Evolutionary conservation across 148 eudicot genomes (phyloP), one percentile per base, ranked within the genome.

Genomic region (Fagopyrum homotropicum): DNA sequence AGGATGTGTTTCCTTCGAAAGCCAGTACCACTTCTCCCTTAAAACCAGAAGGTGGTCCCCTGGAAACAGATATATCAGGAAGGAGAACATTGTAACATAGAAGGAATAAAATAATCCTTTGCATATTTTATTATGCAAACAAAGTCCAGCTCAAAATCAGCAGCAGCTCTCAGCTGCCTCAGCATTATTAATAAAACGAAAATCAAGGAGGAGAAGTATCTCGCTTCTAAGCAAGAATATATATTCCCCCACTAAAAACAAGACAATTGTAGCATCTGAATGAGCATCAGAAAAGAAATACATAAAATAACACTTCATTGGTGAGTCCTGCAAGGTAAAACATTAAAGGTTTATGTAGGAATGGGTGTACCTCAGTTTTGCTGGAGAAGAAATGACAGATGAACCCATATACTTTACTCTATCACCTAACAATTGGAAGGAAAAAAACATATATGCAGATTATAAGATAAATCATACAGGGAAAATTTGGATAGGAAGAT

Each of bases 11-110:
- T 73, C 89, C 98, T 81, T 89, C 90, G 75, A 89, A 95, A 72
- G 89, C 83, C 81, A 95, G 91, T 43, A 90, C 82, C 70, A 95
- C 97, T 84, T 95, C 88, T 40, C 99, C 97, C 74, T 82, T 85
- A 69, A 79, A 82, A 70, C 99, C 97, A 83, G 83, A 83, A 22
- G 86, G 45, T 44, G 98, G 99, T 73, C 97, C 99, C 87, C 97
- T 95, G 84, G 6, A 72, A 72, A 72, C 35, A 72, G 11, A 17
- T 14, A 22, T 66, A 66, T 40, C 17, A 43, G 47, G 43, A 60
- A 19, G 61, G 66, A 60, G 9, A 66, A 66, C 17, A 26, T 22
- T 35, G 29, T 63, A 10, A 63, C 69, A 63, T 30, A 63, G 5
- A 59, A 63, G 7, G 43, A 40, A 40, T 15, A 8, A 40, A 66